Evolutionary conservation across 306 rosid species (phyloP), one percentile per base, ranked within the genome.

Genomic region (Carpinus fangiana): DNA sequence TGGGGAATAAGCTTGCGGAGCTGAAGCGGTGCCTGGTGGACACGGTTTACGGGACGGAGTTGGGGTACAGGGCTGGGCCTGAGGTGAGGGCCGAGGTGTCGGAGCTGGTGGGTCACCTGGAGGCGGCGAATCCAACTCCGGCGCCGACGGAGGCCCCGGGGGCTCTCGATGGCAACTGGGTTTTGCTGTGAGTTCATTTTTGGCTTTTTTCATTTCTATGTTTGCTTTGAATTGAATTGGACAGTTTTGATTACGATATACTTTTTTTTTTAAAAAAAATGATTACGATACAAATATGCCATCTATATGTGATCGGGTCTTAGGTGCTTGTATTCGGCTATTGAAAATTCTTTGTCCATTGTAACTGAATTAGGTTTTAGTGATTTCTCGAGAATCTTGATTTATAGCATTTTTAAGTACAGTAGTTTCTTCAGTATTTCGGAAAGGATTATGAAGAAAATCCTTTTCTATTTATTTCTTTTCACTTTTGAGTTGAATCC

Each of bases 31-130:
- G 93, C 78, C 82, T 93, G 83, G 98, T 87, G 34, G 99, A 95
- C 78, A 87, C 89, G 26, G 79, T 90, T 50, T 95, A 86, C n/a
- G 99, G 98, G 73, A 90, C 97, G 6, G 90, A 91, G 21, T 77
- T 95, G 26, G 99, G 99, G 59, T 84, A 88, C 76, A 89, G 93
- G 70, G 97, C 97, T 23, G 87, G 96, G 20, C 74, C 87, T 73
- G 99, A 91, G 84, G 89, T 87, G 31, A 87, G 98, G 51, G 99
- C 99, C 41, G 99, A 95, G 87, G 90, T 90, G 56, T 61, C 88
- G 64, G 99, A 95, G 91, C 76, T 95, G 69, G 99, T 92, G 77
- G 82, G 74, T 81, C 96, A 91, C 77, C 81, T 95, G 90, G 99
- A 95, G 84, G 96, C 98, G 64, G 82, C 69, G 5, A 95, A 93